Conservation (phyloP, 345 rosid species). For the Lepidium aucheri region DNA sequence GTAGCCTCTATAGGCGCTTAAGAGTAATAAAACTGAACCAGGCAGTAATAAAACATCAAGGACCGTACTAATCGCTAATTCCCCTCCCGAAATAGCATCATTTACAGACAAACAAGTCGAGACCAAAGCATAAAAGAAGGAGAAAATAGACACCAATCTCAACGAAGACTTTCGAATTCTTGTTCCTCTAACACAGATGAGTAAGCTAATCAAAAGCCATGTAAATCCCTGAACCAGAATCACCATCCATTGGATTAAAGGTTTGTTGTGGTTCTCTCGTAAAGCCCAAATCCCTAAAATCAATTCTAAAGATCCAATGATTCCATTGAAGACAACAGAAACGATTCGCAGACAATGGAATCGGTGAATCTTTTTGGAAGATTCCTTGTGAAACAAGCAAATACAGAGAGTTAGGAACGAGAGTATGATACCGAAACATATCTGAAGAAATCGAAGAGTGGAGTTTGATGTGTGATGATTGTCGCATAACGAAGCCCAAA, state of each 20-base stretch:
- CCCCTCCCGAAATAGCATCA: slow-evolving; percentile 25
- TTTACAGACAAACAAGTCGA: slow-evolving; percentile 38
- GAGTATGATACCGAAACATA: slow-evolving; percentile 47
- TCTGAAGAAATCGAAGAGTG: slow-evolving; percentile 37
- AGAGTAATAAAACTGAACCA: slow-evolving; percentile 46
- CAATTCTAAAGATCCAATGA: slow-evolving; percentile 51
- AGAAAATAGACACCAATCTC: slow-evolving; percentile 42
- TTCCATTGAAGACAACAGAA: slow-evolving; percentile 49
- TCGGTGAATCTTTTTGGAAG: slow-evolving; percentile 17
- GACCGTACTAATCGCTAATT: slow-evolving; percentile 15
- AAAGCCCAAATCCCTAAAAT: slow-evolving; percentile 51
- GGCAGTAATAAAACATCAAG: slow-evolving; percentile 53
- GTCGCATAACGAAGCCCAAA: slow-evolving; percentile 57
- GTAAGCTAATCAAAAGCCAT: slow-evolving; percentile 49
- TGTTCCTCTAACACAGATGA: slow-evolving; percentile 36
- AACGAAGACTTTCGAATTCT: slow-evolving; percentile 28
- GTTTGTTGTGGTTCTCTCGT: slow-evolving; percentile 47
- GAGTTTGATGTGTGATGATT: slow-evolving; percentile 46
- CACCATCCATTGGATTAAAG: slow-evolving; percentile 44
- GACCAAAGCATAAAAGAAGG: slow-evolving; percentile 42
- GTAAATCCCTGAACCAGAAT: slow-evolving; percentile 54
- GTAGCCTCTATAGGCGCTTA: slow-evolving; percentile 42
- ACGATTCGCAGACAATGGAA: slow-evolving; percentile 30
- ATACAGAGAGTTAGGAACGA: slow-evolving; percentile 33
- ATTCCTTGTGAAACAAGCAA: slow-evolving; percentile 37